Conservation (phyloP, 2,329 filamentous ascomycete species). For the Cordyceps fumosorosea region DNA sequence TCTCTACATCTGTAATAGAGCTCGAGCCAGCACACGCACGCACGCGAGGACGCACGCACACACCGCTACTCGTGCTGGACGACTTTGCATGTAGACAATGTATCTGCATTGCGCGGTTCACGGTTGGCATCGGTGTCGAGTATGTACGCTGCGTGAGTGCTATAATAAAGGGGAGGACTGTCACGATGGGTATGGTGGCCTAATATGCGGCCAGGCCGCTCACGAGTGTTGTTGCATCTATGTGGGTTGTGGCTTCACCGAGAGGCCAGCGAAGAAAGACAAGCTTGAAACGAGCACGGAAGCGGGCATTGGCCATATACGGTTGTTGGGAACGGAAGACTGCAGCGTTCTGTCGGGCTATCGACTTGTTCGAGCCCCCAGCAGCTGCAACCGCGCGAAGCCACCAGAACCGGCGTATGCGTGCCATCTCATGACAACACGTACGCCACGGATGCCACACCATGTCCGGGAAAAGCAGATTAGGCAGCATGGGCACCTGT, state of each 20-base stretch:
- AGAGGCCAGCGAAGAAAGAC: not conserved
- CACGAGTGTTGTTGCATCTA: not conserved
- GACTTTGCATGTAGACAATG: not conserved
- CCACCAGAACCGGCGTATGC: too few relatives aligned
- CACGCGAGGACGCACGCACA: not conserved
- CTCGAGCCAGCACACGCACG: not conserved
- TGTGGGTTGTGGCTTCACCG: not conserved
- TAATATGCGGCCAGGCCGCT: not conserved
- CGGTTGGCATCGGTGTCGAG: not conserved
- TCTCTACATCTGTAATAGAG: not conserved
- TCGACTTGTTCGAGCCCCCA: not conserved
- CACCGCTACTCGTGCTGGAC: not conserved
- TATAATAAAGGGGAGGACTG: not conserved
- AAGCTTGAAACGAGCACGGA: too few relatives aligned
- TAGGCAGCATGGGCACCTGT: not conserved
- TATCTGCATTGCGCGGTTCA: not conserved
- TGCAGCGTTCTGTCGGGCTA: not conserved
- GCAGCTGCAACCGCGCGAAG: too few relatives aligned
- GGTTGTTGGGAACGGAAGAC: not conserved
- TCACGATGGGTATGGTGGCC: not conserved
- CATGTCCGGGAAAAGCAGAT: not conserved
- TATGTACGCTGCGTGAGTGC: not conserved
- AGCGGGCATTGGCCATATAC: not conserved
- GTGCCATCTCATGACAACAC: not conserved
- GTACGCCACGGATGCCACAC: not conserved